phyloP scores from a whole-genome alignment of 495 filamentous ascomycete species.

The Cercophora samala region DNA sequence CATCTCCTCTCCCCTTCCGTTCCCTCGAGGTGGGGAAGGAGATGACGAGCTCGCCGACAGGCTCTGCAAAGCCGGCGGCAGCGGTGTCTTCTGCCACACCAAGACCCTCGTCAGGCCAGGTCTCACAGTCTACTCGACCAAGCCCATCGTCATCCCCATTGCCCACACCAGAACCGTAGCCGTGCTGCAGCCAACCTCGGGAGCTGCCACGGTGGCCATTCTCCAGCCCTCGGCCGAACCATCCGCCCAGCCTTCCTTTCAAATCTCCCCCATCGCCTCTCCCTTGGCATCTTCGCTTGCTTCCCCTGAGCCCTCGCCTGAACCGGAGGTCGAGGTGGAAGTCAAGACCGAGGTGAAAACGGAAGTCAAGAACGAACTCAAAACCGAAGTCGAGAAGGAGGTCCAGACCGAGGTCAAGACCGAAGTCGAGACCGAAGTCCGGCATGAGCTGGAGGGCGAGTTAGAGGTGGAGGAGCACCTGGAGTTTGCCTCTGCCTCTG shows the following conservation, averaged over 20 bases:
- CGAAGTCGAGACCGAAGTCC: background rate
- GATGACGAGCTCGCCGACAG: constrained; percentile 6
- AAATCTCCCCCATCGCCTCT: background rate
- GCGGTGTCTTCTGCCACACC: constrained; percentile 15
- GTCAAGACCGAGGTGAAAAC: background rate
- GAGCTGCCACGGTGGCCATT: background rate
- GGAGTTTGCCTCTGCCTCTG: background rate
- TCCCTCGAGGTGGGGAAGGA: background rate
- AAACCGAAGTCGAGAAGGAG: constrained; percentile 1
- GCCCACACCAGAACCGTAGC: constrained; percentile 10
- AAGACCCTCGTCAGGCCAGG: constrained; percentile 7
- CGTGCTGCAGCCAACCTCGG: background rate
- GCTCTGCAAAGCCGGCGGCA: constrained; percentile 11
- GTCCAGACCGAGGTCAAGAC: background rate
- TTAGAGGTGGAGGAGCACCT: background rate
- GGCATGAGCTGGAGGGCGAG: background rate
- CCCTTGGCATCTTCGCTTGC: background rate
- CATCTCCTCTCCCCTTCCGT: constrained; percentile 2
- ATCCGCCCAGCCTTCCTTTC: background rate
- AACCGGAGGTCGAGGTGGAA: background rate
- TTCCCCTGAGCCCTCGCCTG: background rate
- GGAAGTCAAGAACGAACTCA: background rate
- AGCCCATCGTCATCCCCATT: constrained; percentile 15
- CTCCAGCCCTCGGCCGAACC: constrained; percentile 1
- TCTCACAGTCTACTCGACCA: constrained; percentile 13